phyloP scores from a whole-genome alignment of 2,329 filamentous ascomycete species.

The Didymella segeticola region DNA sequence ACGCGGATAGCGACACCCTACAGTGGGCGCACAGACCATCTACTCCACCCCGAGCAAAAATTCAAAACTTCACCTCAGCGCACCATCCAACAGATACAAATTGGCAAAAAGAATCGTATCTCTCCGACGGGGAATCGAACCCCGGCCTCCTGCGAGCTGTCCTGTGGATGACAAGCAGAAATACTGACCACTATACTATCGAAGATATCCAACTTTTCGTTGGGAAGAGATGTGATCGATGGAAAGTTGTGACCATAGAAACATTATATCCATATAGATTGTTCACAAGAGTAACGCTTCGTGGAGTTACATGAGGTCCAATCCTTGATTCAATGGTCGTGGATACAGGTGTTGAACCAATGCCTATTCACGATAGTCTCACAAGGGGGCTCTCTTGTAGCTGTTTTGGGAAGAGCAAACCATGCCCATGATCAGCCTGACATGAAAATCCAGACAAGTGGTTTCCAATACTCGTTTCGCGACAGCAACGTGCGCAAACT shows the following conservation, averaged over 20 bases:
- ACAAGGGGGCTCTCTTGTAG: not conserved
- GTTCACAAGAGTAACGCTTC: too few species aligned
- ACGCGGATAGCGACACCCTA: too few species aligned
- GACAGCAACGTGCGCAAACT: not conserved
- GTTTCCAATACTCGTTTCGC: not conserved
- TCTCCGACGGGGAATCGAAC: slow-evolving; percentile 22
- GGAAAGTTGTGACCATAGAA: too few species aligned
- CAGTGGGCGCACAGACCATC: too few species aligned
- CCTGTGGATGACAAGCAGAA: slow-evolving; percentile 16
- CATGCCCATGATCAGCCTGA: not conserved
- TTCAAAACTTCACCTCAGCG: too few species aligned
- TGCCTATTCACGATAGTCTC: not conserved
- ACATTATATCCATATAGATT: too few species aligned
- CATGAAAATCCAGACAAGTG: not conserved
- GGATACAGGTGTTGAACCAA: not conserved
- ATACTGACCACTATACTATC: slow-evolving; percentile 21
- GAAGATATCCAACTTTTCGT: slow-evolving; percentile 18
- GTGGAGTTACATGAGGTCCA: too few species aligned
- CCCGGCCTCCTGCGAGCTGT: slow-evolving; percentile 20
- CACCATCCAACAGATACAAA: too few species aligned
- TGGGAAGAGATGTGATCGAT: too few species aligned
- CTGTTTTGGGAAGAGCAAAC: not conserved
- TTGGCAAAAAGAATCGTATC: slow-evolving; percentile 6
- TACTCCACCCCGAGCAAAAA: too few species aligned
- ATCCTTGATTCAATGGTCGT: too few species aligned